These are phyloP conservation scores for Coccomyxa subellipsoidea DNA, from an alignment of 163 green algal genomes.

Conservation along the genomic window DNA sequence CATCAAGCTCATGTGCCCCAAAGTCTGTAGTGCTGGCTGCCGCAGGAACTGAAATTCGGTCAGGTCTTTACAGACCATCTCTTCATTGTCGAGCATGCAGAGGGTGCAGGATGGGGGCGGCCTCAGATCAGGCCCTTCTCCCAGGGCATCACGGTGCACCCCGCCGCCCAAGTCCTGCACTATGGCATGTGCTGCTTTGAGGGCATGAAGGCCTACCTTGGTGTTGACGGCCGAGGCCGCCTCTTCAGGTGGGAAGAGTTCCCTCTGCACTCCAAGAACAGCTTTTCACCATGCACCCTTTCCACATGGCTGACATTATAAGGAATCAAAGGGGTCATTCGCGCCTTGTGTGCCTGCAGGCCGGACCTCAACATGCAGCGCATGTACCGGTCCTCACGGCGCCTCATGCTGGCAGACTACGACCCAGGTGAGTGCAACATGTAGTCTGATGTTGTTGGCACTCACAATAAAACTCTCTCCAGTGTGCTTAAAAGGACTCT, in stretches of 20 bases:
- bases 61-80: conserved; percentile 68
- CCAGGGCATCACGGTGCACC: conserved; percentile 52
- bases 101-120: conserved; percentile 44
- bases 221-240: conserved; percentile 38
- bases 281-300: too few species aligned
- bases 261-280: too few species aligned
- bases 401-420: conserved; percentile 54
- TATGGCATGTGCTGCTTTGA: conserved; percentile 76
- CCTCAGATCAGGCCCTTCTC: conserved; percentile 55
- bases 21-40: not conserved
- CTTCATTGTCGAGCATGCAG: conserved; percentile 46
- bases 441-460: too few species aligned
- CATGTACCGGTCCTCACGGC: conserved; percentile 46
- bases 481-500: too few species aligned
- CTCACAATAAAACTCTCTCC: too few species aligned
- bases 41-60: conserved; percentile 60
- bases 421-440: conserved; percentile 44
- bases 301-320: too few species aligned
- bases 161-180: conserved; percentile 62
- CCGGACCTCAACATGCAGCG: conserved; percentile 68
- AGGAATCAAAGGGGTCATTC: too few species aligned
- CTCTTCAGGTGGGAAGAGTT: conserved; percentile 46
- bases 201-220: conserved; percentile 76
- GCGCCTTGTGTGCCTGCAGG: too few species aligned
- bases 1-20: too few species aligned